phyloP scores from a whole-genome alignment of 139 green algal species.

The Picochlorum sp. region DNA sequence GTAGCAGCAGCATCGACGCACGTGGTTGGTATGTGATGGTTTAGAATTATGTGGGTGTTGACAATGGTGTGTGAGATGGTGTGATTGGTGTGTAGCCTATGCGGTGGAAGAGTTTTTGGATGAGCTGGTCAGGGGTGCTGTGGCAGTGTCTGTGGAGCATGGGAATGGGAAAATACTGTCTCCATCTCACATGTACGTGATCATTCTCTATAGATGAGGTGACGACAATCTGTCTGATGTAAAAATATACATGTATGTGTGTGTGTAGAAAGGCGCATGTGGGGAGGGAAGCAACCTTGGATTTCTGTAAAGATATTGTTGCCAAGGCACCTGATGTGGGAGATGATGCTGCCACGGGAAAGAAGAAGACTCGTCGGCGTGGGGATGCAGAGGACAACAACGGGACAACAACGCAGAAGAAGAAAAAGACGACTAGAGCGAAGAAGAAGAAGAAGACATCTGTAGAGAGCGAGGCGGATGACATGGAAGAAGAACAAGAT shows the following conservation, averaged over 20 bases:
- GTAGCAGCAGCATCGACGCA: slow-evolving; percentile 80
- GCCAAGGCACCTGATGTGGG: slow-evolving; percentile 57
- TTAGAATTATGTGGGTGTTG: neutral
- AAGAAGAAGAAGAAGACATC: neutral
- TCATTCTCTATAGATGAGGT: neutral
- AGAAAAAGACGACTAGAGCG: too few relatives aligned
- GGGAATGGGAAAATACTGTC: slow-evolving; percentile 64
- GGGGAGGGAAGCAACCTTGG: slow-evolving; percentile 43
- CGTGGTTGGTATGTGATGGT: slow-evolving; percentile 60
- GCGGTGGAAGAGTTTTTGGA: slow-evolving; percentile 84
- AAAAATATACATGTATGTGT: neutral
- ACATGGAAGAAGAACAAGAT: neutral
- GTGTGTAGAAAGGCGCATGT: slow-evolving; percentile 50
- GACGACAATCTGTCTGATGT: too few relatives aligned
- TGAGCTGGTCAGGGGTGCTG: slow-evolving; percentile 51
- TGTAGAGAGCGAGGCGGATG: neutral
- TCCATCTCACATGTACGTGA: slow-evolving; percentile 59
- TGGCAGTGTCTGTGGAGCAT: slow-evolving; percentile 38
- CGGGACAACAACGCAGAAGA: too few relatives aligned
- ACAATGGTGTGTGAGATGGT: neutral
- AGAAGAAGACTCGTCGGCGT: too few relatives aligned
- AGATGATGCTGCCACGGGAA: neutral
- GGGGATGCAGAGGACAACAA: too few relatives aligned
- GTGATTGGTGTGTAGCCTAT: slow-evolving; percentile 35
- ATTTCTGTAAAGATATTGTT: slow-evolving; percentile 71